Conservation (phyloP, 305 asterid species). For the Plantago coronopus region DNA sequence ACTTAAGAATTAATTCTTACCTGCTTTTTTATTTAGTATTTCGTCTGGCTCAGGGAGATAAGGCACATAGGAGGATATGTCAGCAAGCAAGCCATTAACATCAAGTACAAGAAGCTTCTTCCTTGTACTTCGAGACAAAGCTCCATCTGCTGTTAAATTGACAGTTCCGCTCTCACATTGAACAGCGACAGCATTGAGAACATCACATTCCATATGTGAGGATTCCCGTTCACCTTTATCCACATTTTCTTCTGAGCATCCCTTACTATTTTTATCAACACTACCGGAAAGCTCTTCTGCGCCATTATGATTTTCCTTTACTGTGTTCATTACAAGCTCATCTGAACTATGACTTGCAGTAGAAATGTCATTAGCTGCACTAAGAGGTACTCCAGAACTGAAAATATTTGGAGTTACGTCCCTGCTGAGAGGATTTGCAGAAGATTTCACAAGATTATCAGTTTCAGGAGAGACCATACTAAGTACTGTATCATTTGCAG, state of each 20-base stretch:
- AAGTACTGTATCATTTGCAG: constrained; percentile 4
- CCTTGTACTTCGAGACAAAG: constrained; percentile 19
- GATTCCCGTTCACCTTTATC: constrained; percentile 5
- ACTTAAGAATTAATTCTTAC: constrained; percentile 32
- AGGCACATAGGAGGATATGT: constrained; percentile 48
- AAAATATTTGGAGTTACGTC: constrained; percentile 1
- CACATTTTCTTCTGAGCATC: constrained; percentile 17
- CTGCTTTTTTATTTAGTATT: constrained; percentile 59
- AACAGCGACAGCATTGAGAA: constrained; percentile 22
- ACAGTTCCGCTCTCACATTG: constrained; percentile 22
- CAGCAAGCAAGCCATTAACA: constrained; percentile 78
- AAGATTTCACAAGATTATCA: constrained; percentile 3
- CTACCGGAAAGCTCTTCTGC: constrained; percentile 12
- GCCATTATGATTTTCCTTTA: constrained; percentile 19
- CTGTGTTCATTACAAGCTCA: constrained; percentile 15
- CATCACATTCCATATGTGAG: constrained; percentile 22
- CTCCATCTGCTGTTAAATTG: constrained; percentile 22
- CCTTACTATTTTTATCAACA: constrained; percentile 7
- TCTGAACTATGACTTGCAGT: constrained; percentile 12
- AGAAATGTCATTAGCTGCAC: constrained; percentile 7
- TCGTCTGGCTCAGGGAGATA: constrained; percentile 45
- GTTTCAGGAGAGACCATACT: neutral
- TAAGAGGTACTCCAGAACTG: constrained; percentile 2
- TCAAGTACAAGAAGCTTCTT: constrained; percentile 94
- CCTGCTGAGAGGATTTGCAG: constrained; percentile 12